Conservation (phyloP, 768 basidiomycete species). For the Leucogyrophana mollusca region DNA sequence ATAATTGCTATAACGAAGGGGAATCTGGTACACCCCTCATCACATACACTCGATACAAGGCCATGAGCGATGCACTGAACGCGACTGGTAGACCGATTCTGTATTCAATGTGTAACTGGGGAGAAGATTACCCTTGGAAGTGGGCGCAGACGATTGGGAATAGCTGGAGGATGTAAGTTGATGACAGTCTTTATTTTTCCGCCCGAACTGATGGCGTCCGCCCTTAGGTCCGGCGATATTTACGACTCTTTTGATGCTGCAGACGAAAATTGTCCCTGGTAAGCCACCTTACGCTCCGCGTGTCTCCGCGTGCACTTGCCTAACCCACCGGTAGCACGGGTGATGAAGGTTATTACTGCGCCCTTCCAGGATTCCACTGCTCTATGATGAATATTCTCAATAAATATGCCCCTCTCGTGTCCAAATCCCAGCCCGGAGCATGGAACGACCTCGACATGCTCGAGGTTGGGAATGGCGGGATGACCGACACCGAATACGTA, state of each 20-base stretch:
- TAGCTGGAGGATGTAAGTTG: constrained; percentile 43
- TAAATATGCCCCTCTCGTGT: background rate
- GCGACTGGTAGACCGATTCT: constrained; percentile 45
- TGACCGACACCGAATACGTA: constrained; percentile 49
- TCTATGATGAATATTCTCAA: constrained; percentile 6
- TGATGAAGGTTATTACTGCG: background rate
- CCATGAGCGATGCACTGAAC: constrained; percentile 46
- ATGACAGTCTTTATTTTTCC: no score
- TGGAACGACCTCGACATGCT: constrained; percentile 63
- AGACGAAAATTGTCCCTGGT: background rate
- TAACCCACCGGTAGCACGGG: background rate
- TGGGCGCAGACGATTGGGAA: constrained; percentile 47
- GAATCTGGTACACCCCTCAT: constrained; percentile 46
- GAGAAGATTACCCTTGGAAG: constrained; percentile 29
- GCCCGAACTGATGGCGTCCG: no score
- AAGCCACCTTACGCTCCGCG: background rate
- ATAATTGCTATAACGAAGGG: constrained; percentile 27
- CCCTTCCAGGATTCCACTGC: constrained; percentile 2
- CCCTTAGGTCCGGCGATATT: no score
- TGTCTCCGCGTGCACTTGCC: background rate
- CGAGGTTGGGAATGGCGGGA: constrained; percentile 50
- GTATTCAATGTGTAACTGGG: constrained; percentile 48
- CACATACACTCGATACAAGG: constrained; percentile 22
- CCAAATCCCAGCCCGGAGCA: constrained; percentile 46
- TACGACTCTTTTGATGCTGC: no score